Conservation (phyloP, 768 basidiomycete species). For the Tricholoma saponaceum region DNA sequence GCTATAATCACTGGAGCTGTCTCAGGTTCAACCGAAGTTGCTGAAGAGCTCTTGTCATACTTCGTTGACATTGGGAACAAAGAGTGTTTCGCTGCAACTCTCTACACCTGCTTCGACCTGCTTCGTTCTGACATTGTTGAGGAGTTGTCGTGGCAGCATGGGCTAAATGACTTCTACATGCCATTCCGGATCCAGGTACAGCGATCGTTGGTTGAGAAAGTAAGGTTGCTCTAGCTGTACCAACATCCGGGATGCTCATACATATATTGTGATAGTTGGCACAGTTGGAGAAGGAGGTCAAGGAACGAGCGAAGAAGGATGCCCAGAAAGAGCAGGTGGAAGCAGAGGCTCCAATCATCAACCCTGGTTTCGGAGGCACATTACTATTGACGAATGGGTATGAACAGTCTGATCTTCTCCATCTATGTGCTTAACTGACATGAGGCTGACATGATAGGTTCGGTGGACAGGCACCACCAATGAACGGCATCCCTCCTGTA, state of each 20-base stretch:
- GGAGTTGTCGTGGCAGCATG: constrained; percentile 95
- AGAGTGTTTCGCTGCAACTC: constrained; percentile 90
- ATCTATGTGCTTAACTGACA: background rate
- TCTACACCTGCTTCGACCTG: constrained; percentile 95
- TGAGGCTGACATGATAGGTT: constrained; percentile 36
- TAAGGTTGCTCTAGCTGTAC: constrained; percentile 19
- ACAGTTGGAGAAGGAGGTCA: constrained; percentile 83
- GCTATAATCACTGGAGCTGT: constrained; percentile 88
- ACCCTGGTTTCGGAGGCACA: constrained; percentile 66
- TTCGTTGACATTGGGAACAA: constrained; percentile 99
- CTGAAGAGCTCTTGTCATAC: constrained; percentile 92
- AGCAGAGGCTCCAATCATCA: constrained; percentile 83
- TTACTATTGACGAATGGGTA: constrained; percentile 72
- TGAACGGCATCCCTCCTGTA: constrained; percentile 71
- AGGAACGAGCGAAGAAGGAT: constrained; percentile 84
- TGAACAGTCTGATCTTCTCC: constrained; percentile 23
- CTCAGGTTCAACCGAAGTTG: constrained; percentile 83
- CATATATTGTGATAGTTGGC: constrained; percentile 47
- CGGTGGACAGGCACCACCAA: constrained; percentile 60
- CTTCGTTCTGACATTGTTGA: constrained; percentile 89
- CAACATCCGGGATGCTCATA: background rate
- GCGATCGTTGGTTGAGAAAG: constrained; percentile 74
- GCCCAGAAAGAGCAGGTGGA: constrained; percentile 87
- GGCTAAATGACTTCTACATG: constrained; percentile 96
- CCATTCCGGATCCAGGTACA: constrained; percentile 91